These are phyloP conservation scores for Backusella tarrabulga DNA, from an alignment of 192 early-diverging fungal genomes.

Conservation along the genomic window DNA sequence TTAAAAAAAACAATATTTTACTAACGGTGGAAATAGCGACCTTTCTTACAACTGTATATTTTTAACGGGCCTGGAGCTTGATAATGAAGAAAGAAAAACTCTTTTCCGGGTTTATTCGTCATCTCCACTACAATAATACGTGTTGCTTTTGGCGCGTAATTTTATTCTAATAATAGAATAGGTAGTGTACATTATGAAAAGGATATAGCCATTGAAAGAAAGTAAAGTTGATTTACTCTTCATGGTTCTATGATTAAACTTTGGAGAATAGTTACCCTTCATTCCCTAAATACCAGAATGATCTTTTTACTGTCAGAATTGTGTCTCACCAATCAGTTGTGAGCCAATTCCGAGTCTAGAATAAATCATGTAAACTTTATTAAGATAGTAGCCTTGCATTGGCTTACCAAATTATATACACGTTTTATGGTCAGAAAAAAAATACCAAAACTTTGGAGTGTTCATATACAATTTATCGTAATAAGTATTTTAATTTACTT, in stretches of 20 bases:
- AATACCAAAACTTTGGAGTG: not conserved
- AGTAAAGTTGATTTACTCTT: too few species aligned
- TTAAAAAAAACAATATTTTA: not conserved
- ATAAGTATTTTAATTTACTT: not conserved
- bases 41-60: not conserved
- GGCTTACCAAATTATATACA: not conserved
- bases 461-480: not conserved
- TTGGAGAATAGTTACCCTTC: too few species aligned
- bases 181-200: too few species aligned
- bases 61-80: too few species aligned
- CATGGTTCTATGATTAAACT: too few species aligned
- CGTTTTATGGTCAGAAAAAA: not conserved
- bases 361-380: not conserved
- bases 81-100: too few species aligned
- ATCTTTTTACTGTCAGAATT: not conserved
- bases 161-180: too few species aligned
- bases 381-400: not conserved
- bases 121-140: not conserved
- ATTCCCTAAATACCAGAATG: not conserved
- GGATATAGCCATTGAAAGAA: too few species aligned
- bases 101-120: not conserved
- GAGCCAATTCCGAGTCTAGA: not conserved
- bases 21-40: not conserved
- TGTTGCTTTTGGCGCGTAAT: too few species aligned
- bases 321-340: not conserved